Conservation (phyloP, 768 basidiomycete genomes). For the Bullera alba region DNA sequence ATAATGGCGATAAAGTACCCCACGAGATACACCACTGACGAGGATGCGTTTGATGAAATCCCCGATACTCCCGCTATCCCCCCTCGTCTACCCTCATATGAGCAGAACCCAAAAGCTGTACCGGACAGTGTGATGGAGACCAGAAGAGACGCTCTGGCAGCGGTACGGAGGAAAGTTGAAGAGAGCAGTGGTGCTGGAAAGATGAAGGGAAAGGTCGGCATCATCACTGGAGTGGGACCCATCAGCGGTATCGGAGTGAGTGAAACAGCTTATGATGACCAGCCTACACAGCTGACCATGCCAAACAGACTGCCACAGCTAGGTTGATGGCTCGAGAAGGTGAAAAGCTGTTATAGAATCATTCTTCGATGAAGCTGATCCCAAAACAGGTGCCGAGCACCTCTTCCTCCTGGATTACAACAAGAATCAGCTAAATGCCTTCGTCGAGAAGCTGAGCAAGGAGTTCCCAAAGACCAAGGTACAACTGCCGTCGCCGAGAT, state of each 20-base stretch:
- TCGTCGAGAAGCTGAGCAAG: constrained; percentile 62
- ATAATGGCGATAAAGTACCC: background rate
- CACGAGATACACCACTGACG: background rate
- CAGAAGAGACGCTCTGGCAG: constrained; percentile 10
- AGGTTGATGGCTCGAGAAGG: constrained; percentile 15
- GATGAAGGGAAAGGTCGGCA: constrained; percentile 70
- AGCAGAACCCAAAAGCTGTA: background rate
- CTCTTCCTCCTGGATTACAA: constrained; percentile 72
- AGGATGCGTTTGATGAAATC: background rate
- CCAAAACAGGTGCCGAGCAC: constrained; percentile 59
- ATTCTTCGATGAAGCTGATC: background rate
- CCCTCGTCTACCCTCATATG: constrained; percentile 10
- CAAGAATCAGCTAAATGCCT: constrained; percentile 59
- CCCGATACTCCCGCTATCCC: background rate
- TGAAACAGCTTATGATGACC: background rate
- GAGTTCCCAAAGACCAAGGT: constrained; percentile 76
- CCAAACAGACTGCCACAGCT: constrained; percentile 28
- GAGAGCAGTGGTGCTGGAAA: constrained; percentile 41
- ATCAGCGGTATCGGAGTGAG: constrained; percentile 79
- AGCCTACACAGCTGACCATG: background rate
- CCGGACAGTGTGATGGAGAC: background rate
- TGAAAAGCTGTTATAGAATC: constrained; percentile 2
- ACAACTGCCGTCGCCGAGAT: constrained; percentile 7
- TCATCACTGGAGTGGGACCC: constrained; percentile 83
- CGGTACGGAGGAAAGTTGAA: constrained; percentile 7